Percentiles rank a stretch among this genome's conserved stretches.
Conservation (phyloP, 1,284 basidiomycete species). For the Cerrena zonata region DNA sequence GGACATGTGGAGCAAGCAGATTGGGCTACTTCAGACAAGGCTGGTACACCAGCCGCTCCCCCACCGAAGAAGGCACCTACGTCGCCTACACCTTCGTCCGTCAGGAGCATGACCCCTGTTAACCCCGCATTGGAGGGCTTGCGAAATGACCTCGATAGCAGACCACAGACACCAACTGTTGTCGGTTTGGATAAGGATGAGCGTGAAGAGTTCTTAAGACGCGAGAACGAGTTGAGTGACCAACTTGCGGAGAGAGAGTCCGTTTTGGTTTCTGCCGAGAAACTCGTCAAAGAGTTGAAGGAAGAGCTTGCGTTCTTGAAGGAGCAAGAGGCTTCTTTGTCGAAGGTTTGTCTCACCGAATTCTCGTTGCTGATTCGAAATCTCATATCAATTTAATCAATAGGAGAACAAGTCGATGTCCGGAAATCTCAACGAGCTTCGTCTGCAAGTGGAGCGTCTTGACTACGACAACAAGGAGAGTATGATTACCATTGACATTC, state of each 20-base stretch:
- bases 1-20: conserved; percentile 81
- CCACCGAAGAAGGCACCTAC: conserved; percentile 59
- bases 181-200: conserved; percentile 91
- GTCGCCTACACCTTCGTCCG: conserved; percentile 51
- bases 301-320: conserved; percentile 85
- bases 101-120: conserved; percentile 76
- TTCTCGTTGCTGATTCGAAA: conserved; percentile 1
- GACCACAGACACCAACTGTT: conserved; percentile 82
- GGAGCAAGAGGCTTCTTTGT: conserved; percentile 79
- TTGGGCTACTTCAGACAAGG: conserved; percentile 74
- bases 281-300: conserved; percentile 77
- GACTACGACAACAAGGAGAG: conserved; percentile 96
- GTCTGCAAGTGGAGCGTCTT: conserved; percentile 85
- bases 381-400: conserved; percentile 5
- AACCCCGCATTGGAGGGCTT: conserved; percentile 76
- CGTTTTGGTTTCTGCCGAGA: conserved; percentile 67
- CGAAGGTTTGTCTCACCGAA: conserved; percentile 47
- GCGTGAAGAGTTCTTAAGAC: conserved; percentile 90
- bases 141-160: conserved; percentile 66
- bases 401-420: conserved; percentile 91
- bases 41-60: conserved; percentile 31
- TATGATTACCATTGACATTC: conserved; percentile 89
- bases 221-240: conserved; percentile 97
- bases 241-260: conserved; percentile 89
- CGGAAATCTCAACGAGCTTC: conserved; percentile 84